Conservation (phyloP, 2,329 filamentous ascomycete species). For the Orbilia brochopaga region DNA sequence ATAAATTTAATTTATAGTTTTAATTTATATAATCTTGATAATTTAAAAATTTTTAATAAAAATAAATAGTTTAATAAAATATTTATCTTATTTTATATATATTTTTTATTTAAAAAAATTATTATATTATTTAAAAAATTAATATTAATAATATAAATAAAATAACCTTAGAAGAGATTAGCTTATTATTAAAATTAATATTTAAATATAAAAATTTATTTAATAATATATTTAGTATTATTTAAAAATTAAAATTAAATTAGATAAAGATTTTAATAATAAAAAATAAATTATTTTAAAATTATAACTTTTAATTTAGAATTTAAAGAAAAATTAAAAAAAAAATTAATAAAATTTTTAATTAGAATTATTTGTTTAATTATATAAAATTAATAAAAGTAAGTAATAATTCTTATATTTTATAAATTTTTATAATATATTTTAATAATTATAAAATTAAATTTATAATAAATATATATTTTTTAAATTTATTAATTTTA, state of each 20-base stretch:
- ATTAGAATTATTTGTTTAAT: too few species aligned
- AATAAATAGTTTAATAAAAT: conserved; percentile 1
- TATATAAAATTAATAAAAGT: too few species aligned
- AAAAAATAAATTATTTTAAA: neutral
- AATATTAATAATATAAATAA: conserved; percentile 6
- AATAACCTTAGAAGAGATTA: too few species aligned
- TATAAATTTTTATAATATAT: too few species aligned
- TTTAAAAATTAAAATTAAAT: too few species aligned
- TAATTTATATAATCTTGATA: conserved; percentile 6
- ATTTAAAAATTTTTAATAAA: neutral
- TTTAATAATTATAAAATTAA: too few species aligned
- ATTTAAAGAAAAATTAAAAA: neutral
- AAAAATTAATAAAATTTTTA: neutral
- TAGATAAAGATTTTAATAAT: conserved; percentile 5
- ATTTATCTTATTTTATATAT: neutral
- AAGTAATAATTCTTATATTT: too few species aligned
- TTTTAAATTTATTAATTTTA: neutral
- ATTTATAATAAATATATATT: neutral
- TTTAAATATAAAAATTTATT: neutral
- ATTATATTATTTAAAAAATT: conserved; percentile 1
- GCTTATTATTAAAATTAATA: too few species aligned
- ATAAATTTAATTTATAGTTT: too few species aligned
- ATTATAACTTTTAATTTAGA: neutral
- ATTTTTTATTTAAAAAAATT: neutral
- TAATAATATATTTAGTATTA: neutral